Evolutionary conservation across 768 basidiomycete genomes (phyloP).

Genomic region (Kwoniella sp.): DNA sequence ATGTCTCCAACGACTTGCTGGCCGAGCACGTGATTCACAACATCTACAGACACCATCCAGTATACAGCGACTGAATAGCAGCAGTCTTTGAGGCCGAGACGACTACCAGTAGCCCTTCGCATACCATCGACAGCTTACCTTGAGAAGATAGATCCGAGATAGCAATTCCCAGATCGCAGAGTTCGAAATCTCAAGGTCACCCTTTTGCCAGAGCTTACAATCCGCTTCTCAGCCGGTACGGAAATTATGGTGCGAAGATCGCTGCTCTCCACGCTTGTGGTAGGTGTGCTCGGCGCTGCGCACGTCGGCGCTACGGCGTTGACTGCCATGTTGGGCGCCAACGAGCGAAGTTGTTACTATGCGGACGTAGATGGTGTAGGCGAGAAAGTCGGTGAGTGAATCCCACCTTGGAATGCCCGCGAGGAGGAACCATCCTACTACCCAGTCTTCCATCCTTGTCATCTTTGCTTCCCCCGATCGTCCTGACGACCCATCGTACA

Average conservation of each 20-base stretch:
- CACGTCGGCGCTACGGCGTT: slow-evolving; percentile 48
- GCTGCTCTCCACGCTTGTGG: slow-evolving; percentile 1
- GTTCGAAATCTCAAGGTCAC: too few relatives aligned
- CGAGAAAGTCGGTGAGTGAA: slow-evolving; percentile 80
- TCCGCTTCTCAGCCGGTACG: too few relatives aligned
- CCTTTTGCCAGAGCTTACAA: too few relatives aligned
- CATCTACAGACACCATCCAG: too few relatives aligned
- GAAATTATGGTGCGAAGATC: slow-evolving; percentile 23
- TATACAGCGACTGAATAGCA: too few relatives aligned
- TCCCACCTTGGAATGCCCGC: neutral
- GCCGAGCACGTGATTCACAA: too few relatives aligned
- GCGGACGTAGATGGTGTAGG: slow-evolving; percentile 79
- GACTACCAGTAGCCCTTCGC: too few relatives aligned
- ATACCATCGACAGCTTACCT: too few relatives aligned
- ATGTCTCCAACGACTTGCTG: too few relatives aligned
- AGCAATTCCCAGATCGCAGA: too few relatives aligned
- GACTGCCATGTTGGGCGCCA: slow-evolving; percentile 54
- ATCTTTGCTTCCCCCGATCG: neutral
- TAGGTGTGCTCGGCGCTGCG: slow-evolving; percentile 11
- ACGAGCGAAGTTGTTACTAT: slow-evolving; percentile 73
- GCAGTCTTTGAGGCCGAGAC: too few relatives aligned
- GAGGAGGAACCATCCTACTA: slow-evolving; percentile 3
- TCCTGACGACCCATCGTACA: neutral
- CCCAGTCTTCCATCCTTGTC: slow-evolving; percentile 4
- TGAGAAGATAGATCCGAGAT: too few relatives aligned